A percentile compares a stretch with the other conserved stretches of the same genome.
phyloP scores from a whole-genome alignment of 306 rosid species.

The Chamaecrista fasciculata region DNA sequence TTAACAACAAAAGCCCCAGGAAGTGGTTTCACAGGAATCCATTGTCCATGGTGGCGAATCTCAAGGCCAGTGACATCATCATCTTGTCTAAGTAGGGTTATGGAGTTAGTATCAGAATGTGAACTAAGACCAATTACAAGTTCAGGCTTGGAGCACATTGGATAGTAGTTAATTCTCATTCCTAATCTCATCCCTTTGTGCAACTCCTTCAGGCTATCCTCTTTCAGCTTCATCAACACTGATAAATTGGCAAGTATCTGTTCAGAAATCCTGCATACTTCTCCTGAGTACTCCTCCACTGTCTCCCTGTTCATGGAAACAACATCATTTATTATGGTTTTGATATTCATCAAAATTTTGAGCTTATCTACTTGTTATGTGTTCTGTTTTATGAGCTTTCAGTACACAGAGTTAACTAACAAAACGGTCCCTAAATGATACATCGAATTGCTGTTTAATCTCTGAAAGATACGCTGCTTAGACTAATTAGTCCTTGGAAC shows the following conservation, averaged over 20 bases:
- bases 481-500: too few relatives aligned
- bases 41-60: conserved; percentile 3
- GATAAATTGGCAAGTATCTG: conserved; percentile 6
- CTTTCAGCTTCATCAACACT: conserved; percentile 10
- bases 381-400: not conserved
- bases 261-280: conserved; percentile 6
- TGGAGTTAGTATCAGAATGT: conserved; percentile 23
- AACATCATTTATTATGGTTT: not conserved
- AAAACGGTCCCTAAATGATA: too few relatives aligned
- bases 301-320: conserved; percentile 14
- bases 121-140: conserved; percentile 29
- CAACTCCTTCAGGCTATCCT: not conserved
- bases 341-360: not conserved
- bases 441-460: too few relatives aligned
- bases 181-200: not conserved
- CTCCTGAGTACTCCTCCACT: conserved; percentile 24
- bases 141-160: conserved; percentile 23
- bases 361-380: too few relatives aligned
- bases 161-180: conserved; percentile 31
- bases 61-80: conserved; percentile 19
- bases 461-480: too few relatives aligned
- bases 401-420: too few relatives aligned
- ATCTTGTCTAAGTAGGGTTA: conserved; percentile 20
- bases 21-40: not conserved
- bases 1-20: conserved; percentile 27